phyloP scores from a whole-genome alignment of 768 basidiomycete species.

The Mycena rebaudengoi region DNA sequence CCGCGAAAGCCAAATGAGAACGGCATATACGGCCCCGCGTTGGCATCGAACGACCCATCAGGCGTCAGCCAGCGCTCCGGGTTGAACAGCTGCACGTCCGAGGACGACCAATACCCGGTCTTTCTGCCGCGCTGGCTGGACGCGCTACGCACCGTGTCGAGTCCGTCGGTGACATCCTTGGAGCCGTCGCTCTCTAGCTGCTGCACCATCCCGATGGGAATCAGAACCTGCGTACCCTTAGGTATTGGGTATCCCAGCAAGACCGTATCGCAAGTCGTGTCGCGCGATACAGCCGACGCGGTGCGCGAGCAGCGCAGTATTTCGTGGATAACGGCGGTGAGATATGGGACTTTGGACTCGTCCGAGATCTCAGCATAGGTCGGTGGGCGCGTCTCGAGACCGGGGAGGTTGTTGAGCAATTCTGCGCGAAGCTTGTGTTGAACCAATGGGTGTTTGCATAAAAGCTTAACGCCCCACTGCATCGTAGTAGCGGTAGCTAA shows the following conservation, averaged over 20 bases:
- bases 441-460: conserved; percentile 5
- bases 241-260: conserved; percentile 14
- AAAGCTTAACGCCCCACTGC: conserved; percentile 16
- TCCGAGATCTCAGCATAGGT: conserved; percentile 4
- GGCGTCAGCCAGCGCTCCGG: conserved; percentile 15
- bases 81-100: conserved; percentile 1
- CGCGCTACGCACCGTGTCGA: neutral
- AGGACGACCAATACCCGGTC: conserved; percentile 4
- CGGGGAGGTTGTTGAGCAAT: neutral
- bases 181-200: conserved; percentile 5
- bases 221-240: conserved; percentile 9
- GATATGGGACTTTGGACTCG: conserved; percentile 1
- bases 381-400: neutral
- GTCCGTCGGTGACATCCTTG: neutral
- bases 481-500: conserved; percentile 14
- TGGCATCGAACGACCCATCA: too few species aligned
- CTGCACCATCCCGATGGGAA: conserved; percentile 13
- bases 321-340: conserved; percentile 6
- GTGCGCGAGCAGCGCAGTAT: conserved; percentile 13
- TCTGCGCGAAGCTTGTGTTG: conserved; percentile 14
- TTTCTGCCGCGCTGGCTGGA: neutral
- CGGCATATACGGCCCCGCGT: conserved; percentile 18
- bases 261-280: conserved; percentile 11
- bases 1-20: conserved; percentile 17
- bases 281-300: conserved; percentile 1